These are phyloP conservation scores for Melaleuca alternifolia DNA, from an alignment of 345 rosid genomes.

Conservation along the genomic window DNA sequence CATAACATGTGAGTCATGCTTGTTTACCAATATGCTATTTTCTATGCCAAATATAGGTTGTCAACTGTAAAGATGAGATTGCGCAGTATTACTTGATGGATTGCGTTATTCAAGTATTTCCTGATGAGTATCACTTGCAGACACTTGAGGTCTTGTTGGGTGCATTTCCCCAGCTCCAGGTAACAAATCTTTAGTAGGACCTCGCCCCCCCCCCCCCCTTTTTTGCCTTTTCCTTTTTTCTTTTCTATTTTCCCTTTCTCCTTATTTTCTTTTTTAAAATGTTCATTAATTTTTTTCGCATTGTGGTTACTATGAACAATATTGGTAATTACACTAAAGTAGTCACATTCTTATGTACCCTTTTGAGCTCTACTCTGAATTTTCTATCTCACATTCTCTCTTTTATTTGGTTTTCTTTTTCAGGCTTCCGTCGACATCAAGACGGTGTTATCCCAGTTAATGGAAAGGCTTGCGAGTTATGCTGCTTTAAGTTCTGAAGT, in stretches of 20 bases:
- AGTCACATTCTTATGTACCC: neutral
- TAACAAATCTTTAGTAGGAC: slow-evolving; percentile 6
- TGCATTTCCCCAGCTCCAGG: slow-evolving; percentile 99
- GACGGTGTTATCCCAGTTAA: slow-evolving; percentile 90
- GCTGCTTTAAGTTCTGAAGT: slow-evolving; percentile 86
- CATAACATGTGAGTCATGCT: neutral
- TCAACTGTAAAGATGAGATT: slow-evolving; percentile 94
- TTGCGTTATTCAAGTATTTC: slow-evolving; percentile 98
- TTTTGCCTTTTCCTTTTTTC: neutral
- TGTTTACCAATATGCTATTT: neutral
- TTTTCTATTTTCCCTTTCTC: neutral
- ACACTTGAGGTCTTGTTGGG: slow-evolving; percentile 89
- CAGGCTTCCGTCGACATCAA: slow-evolving; percentile 96
- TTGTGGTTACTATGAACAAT: neutral
- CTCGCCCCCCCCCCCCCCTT: neutral
- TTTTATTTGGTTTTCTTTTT: slow-evolving; percentile 10
- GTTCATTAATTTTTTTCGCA: neutral
- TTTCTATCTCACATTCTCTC: neutral
- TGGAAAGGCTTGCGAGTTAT: slow-evolving; percentile 97
- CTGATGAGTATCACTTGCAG: slow-evolving; percentile 98
- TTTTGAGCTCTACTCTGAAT: neutral
- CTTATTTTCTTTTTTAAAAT: neutral
- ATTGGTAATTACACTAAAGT: neutral
- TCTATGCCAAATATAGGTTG: slow-evolving; percentile 43
- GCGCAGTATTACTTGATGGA: slow-evolving; percentile 95